Evolutionary conservation across 345 rosid species (phyloP).

Genomic region (Eutrema yunnanense): DNA sequence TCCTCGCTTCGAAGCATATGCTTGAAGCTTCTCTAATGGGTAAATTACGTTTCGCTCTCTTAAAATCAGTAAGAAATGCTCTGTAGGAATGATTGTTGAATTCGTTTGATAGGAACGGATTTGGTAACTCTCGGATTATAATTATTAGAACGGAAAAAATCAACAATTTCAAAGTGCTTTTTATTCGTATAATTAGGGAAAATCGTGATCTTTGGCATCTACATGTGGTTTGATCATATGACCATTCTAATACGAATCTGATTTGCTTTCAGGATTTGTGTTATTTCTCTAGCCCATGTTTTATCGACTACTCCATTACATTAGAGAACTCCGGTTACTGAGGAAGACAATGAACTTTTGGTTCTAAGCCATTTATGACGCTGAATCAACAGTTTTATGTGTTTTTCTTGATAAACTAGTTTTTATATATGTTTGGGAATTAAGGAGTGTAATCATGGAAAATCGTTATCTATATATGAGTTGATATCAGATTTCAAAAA

Average conservation of each 20-base stretch:
- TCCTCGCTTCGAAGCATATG: conserved; percentile 62
- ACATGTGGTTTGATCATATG: neutral
- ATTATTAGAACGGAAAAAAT: neutral
- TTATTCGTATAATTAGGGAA: neutral
- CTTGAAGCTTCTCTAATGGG: conserved; percentile 94
- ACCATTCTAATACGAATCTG: neutral
- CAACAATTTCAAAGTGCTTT: neutral
- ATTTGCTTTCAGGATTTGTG: conserved; percentile 45
- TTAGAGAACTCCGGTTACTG: conserved; percentile 49
- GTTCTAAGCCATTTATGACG: neutral
- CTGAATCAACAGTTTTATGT: no score
- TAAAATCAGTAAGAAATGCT: neutral
- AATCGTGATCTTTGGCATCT: neutral
- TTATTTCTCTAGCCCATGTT: conserved; percentile 67
- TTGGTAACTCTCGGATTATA: neutral
- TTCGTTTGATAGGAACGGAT: neutral
- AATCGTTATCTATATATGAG: neutral
- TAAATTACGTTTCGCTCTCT: conserved; percentile 6
- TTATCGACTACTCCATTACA: conserved; percentile 73
- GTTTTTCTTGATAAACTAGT: neutral
- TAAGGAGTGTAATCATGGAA: neutral
- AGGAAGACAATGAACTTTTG: conserved; percentile 46
- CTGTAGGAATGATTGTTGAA: neutral
- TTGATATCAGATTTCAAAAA: neutral
- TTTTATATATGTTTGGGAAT: neutral